Evolutionary conservation across 2,329 filamentous ascomycete genomes (phyloP).

Genomic region (Westerdykella aurantiaca): DNA sequence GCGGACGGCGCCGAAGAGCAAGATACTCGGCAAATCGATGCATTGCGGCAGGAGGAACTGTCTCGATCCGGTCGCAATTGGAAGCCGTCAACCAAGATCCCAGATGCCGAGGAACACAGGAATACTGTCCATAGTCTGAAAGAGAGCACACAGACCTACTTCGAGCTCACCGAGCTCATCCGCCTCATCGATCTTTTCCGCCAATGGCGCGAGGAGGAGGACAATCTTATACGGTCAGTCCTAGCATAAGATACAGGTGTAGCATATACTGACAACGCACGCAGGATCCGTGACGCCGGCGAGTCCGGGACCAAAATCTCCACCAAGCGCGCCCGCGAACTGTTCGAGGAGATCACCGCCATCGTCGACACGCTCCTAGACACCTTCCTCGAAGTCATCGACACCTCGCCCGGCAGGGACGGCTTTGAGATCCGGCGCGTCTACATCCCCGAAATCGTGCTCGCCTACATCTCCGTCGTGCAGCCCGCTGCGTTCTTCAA

Average conservation of each 20-base stretch:
- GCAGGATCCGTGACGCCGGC: constrained; percentile 5
- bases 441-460: constrained; percentile 79
- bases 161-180: constrained; percentile 41
- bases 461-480: constrained; percentile 76
- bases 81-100: constrained; percentile 17
- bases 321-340: constrained; percentile 31
- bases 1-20: constrained; percentile 22
- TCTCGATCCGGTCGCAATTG: constrained; percentile 13
- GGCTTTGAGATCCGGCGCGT: constrained; percentile 62
- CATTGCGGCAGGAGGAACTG: constrained; percentile 8
- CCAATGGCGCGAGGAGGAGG: constrained; percentile 41
- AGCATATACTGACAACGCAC: neutral
- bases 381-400: constrained; percentile 9
- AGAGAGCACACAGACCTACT: constrained; percentile 31
- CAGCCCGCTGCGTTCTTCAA: constrained; percentile 72
- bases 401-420: constrained; percentile 41
- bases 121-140: constrained; percentile 18
- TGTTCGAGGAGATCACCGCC: constrained; percentile 37
- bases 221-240: constrained; percentile 30
- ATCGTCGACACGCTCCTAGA: constrained; percentile 35
- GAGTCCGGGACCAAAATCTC: constrained; percentile 11
- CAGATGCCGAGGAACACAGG: constrained; percentile 16
- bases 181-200: constrained; percentile 40
- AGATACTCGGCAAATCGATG: constrained; percentile 7
- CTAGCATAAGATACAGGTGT: neutral